These are phyloP conservation scores for Lachancea sp. DNA, from an alignment of 805 yeast species.

Conservation along the genomic window DNA sequence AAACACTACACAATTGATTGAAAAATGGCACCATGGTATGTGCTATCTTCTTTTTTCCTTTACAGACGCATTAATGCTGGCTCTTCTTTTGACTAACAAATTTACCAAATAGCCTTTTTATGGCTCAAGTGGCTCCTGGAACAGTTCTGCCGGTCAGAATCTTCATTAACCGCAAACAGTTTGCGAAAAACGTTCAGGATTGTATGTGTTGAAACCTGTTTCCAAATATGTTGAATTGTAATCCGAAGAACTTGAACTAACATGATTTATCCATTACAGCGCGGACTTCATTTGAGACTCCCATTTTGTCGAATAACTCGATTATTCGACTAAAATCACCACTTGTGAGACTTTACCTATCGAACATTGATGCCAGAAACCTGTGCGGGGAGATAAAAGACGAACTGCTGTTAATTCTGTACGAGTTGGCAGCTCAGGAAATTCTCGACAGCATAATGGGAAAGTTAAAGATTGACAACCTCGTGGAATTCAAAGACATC, in stretches of 20 bases:
- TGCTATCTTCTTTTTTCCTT: background rate
- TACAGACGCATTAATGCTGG: background rate
- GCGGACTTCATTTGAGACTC: conserved; percentile 27
- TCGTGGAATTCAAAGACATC: conserved; percentile 17
- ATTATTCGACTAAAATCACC: conserved; percentile 30
- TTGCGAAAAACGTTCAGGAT: conserved; percentile 17
- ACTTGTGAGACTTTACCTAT: conserved; percentile 22
- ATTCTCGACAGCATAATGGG: conserved; percentile 16
- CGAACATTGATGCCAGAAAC: conserved; percentile 26
- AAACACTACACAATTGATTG: background rate
- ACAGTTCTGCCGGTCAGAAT: conserved; percentile 23
- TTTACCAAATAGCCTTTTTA: conserved; percentile 17
- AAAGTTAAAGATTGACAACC: conserved; percentile 24
- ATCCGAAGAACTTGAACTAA: no score
- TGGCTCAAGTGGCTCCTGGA: conserved; percentile 18
- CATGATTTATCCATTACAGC: conserved; percentile 1
- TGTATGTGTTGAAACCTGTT: background rate
- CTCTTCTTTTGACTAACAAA: background rate
- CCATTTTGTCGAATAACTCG: conserved; percentile 31
- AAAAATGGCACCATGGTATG: conserved; percentile 3
- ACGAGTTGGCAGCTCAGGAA: conserved; percentile 24
- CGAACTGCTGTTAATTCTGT: conserved; percentile 23
- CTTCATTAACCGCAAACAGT: conserved; percentile 26
- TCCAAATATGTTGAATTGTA: no score
- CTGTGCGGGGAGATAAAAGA: conserved; percentile 24